Conservation (phyloP, 2,329 filamentous ascomycete species). For the Aspergillus ochraceoroseus region DNA sequence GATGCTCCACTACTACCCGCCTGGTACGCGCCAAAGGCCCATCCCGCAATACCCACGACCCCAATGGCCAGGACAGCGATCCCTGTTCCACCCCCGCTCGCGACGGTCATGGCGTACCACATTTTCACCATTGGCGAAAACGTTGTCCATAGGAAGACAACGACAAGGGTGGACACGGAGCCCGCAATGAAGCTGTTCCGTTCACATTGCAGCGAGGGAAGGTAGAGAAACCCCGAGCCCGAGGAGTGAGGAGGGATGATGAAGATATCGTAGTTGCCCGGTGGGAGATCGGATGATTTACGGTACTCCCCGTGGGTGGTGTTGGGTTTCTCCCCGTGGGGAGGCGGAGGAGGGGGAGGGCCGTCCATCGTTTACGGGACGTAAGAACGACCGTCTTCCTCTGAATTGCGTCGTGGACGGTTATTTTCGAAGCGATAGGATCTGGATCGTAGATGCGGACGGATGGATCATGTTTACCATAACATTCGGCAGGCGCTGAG, state of each 20-base stretch:
- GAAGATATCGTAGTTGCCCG: slow-evolving; percentile 95
- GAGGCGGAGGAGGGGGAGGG: slow-evolving; percentile 71
- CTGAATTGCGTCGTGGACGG: neutral
- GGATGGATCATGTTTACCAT: slow-evolving; percentile 31
- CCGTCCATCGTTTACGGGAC: slow-evolving; percentile 31
- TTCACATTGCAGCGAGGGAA: slow-evolving; percentile 82
- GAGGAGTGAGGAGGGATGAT: slow-evolving; percentile 89
- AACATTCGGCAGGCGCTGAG: slow-evolving; percentile 30
- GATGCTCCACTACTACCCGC: slow-evolving; percentile 26
- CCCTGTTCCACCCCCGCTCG: slow-evolving; percentile 67
- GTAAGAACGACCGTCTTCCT: too few relatives aligned
- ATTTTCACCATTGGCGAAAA: slow-evolving; percentile 67
- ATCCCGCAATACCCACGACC: slow-evolving; percentile 74
- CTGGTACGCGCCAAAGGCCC: slow-evolving; percentile 67
- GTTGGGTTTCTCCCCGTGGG: slow-evolving; percentile 74
- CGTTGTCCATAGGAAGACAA: slow-evolving; percentile 67
- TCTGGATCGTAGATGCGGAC: slow-evolving; percentile 9
- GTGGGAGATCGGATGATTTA: slow-evolving; percentile 60
- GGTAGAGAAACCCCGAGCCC: slow-evolving; percentile 83
- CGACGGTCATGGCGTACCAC: slow-evolving; percentile 68
- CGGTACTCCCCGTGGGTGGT: slow-evolving; percentile 52
- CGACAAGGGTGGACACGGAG: slow-evolving; percentile 68
- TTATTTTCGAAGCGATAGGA: slow-evolving; percentile 8
- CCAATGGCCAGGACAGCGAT: slow-evolving; percentile 66
- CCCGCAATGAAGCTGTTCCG: slow-evolving; percentile 88